Base-by-base conservation (phyloP, 768 basidiomycete species). In the Lentinula sp. region DNA sequence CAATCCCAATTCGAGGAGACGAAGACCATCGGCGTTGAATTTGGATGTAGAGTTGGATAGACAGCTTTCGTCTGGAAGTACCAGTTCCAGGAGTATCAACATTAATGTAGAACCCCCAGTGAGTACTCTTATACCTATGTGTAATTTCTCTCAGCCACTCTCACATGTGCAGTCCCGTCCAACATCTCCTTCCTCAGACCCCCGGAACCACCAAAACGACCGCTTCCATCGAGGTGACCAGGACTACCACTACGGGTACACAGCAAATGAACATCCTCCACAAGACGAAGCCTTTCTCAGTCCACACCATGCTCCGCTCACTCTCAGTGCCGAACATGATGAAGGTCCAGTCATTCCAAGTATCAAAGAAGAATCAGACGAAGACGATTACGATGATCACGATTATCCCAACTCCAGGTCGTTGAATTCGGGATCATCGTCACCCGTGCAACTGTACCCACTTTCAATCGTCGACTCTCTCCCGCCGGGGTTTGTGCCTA, bases 31-130 rank as follows among this genome's bases (percentile, higher is more conserved):
- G 8, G 32, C 57, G 32, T 11, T 11, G 21, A 4, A 13, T n/a
- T 59, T 35, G 32, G 18, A 46, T 21, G 13, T 23, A 11, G 57
- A 37, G 31, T 10, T 48, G 7, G 23, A 37, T 40, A 49, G 59
- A 11, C 34, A 52, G n/a, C 34, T 31, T 13, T 60, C 59, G 8
- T 60, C 59, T 31, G 50, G 34, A 21, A 60, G 49, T 52, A 60
- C 59, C 11, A 52, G 59, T 32, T 35, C 49, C 6, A 16, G 40
- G 28, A 60, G 59, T 39, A 51, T 60, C 28, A 23, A 40, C 15
- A 60, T 60, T 2, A n/a, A 60, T 23, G 18, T 60, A 23, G 49
- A 52, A 31, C 39, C 49, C 40, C 59, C 59, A 9, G 59, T 60
- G 39, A 18, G 59, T 42, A 7, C 18, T 49, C 28, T 21, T 11